Evolutionary conservation across 208 protist species (phyloP).

Genomic region (Leishmania tarentolae): DNA sequence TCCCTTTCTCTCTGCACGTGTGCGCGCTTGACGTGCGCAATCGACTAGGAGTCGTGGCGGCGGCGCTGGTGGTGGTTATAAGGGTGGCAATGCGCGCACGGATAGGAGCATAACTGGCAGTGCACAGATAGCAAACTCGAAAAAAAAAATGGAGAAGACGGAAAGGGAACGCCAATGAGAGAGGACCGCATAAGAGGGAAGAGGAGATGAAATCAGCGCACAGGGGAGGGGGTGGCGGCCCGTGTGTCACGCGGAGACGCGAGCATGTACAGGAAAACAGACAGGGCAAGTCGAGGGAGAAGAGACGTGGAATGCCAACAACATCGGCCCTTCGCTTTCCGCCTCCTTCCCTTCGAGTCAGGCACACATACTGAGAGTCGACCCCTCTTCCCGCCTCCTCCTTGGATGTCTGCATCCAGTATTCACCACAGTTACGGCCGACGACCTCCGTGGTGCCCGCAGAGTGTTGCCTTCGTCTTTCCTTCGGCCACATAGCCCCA

Average conservation of each 20-base stretch:
- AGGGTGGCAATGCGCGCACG: not conserved
- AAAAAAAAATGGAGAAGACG: not conserved
- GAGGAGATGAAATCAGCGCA: too few species aligned
- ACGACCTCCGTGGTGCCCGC: not conserved
- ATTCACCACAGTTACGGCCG: not conserved
- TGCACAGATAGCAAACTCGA: not conserved
- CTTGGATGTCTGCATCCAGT: not conserved
- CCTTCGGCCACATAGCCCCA: not conserved
- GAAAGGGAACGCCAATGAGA: not conserved
- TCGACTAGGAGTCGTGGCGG: too few species aligned
- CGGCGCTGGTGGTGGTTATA: too few species aligned
- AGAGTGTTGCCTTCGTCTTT: not conserved
- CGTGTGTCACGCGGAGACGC: not conserved
- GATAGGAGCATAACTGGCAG: not conserved
- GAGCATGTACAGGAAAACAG: not conserved
- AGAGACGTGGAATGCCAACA: not conserved
- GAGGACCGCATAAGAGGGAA: too few species aligned
- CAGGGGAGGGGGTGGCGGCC: too few species aligned
- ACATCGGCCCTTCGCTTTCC: not conserved
- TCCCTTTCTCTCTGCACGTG: not conserved
- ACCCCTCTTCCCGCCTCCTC: not conserved
- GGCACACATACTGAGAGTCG: not conserved
- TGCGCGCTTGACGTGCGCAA: not conserved
- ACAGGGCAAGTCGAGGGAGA: not conserved
- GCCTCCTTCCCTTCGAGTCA: not conserved